Base-by-base conservation (phyloP, 2,329 filamentous ascomycete genomes). In the Aspergillus sp. region DNA sequence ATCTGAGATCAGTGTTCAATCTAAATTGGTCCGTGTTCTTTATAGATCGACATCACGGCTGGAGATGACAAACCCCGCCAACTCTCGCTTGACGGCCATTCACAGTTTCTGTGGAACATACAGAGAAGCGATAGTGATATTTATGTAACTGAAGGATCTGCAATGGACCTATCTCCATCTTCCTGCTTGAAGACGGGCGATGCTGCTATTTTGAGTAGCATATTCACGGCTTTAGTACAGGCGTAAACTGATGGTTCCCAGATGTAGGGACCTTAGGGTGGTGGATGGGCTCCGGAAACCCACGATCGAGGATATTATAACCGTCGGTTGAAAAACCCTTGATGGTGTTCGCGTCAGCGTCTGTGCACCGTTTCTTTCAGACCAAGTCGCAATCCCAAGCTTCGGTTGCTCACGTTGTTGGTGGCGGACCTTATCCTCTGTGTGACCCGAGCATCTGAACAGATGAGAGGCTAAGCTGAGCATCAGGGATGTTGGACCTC, bases 381-480 rank as follows among this genome's bases (percentile, higher is more conserved):
- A 7, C 47, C 46, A 8, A 56, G 24, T 55, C 35, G 35, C n/a
- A 49, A 33, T 23, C 39, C 40, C 53, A 39, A 49, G 45, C 45
- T 49, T 55, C 53, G n/a, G 37, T 37, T 14, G 19, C 8, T 27
- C 47, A 21, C 8, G 12, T 12, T 46, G 47, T 50, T 46, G 31
- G 54, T 51, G 54, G 54, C 47, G 54, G 46, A 51, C 53, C 23
- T 19, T 46, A 55, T 47, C n/a, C 6, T 17, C 21, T 56, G 54
- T 56, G 40, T 49, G 21, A 56, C 54, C 35, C 35, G 31, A 48
- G 31, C 46, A 48, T 48, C 39, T 40, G 40, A 56, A 27, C 24
- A 40, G 23, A n/a, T 14, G 17, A 55, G 47, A 56, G 54, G 54
- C 47, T 56, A 15, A 51, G 51, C 51, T 58, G 56, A 58, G 37